phyloP scores from a whole-genome alignment of 345 rosid species.

The Hibiscus trionum region DNA sequence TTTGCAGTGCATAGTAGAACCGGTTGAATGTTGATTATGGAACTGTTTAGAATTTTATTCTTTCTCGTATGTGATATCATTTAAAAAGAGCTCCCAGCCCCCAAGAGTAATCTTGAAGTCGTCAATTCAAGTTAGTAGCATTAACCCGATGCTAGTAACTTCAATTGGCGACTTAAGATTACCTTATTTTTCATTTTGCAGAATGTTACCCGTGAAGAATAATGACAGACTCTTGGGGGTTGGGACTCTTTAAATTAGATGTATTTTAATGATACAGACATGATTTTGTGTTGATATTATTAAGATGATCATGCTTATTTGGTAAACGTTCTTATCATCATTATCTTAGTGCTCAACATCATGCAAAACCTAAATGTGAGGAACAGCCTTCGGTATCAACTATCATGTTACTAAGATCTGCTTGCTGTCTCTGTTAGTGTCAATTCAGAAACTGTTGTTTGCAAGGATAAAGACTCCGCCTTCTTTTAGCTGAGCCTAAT shows the following conservation, averaged over 20 bases:
- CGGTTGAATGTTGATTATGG: background rate
- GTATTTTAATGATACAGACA: background rate
- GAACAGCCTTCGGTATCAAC: too few relatives aligned
- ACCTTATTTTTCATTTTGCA: too few relatives aligned
- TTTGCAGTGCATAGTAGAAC: too few relatives aligned
- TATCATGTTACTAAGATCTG: background rate
- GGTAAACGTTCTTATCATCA: background rate
- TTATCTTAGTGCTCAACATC: background rate
- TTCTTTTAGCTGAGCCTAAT: background rate
- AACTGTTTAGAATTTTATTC: background rate
- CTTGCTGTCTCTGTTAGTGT: constrained; percentile 1
- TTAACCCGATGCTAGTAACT: too few relatives aligned
- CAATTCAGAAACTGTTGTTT: background rate
- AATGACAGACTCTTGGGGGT: too few relatives aligned
- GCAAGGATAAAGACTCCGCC: background rate
- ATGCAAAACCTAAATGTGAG: background rate
- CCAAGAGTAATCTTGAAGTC: too few relatives aligned
- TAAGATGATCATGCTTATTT: background rate
- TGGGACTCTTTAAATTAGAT: too few relatives aligned
- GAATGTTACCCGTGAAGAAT: too few relatives aligned
- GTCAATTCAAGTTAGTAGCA: too few relatives aligned
- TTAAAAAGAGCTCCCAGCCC: background rate
- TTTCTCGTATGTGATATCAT: background rate
- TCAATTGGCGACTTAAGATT: too few relatives aligned
- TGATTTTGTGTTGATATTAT: background rate